Evolutionary conservation across 163 green algal species (phyloP).

Genomic region (Chloromonas sp.): DNA sequence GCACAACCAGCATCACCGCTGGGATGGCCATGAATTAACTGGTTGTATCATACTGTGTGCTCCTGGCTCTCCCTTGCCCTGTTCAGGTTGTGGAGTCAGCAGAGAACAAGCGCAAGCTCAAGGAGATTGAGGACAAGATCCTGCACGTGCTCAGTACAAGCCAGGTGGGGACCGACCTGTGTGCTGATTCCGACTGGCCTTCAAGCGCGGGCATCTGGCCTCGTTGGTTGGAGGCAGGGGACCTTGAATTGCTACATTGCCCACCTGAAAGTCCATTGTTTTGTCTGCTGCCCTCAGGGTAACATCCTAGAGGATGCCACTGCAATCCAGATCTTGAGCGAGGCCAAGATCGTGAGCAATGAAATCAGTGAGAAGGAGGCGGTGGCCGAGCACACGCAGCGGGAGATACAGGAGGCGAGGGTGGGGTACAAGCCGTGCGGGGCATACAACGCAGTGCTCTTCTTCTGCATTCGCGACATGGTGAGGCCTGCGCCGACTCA

Average conservation of each 20-base stretch:
- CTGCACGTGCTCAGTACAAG: conserved; percentile 58
- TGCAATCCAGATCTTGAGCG: conserved; percentile 63
- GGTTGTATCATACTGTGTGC: not conserved
- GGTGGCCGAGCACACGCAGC: conserved; percentile 51
- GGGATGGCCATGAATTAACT: not conserved
- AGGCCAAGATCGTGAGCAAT: conserved; percentile 65
- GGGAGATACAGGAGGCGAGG: conserved; percentile 46
- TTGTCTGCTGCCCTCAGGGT: conserved; percentile 25
- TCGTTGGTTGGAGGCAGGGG: too few relatives aligned
- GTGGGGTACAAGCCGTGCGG: conserved; percentile 58
- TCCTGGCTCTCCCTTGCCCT: not conserved
- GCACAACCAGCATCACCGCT: not conserved
- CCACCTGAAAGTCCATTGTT: too few relatives aligned
- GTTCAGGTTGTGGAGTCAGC: conserved; percentile 38
- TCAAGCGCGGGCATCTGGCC: too few relatives aligned
- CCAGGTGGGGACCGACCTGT: conserved; percentile 15
- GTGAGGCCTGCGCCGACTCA: not conserved
- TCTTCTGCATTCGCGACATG: conserved; percentile 67
- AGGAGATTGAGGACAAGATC: conserved; percentile 83
- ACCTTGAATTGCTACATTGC: too few relatives aligned
- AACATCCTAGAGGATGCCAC: conserved; percentile 80
- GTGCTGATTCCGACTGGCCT: not conserved
- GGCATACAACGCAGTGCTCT: conserved; percentile 68
- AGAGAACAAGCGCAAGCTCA: conserved; percentile 72
- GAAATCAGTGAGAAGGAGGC: conserved; percentile 75